Evolutionary conservation across 169 alveolate species (phyloP), one percentile per base, ranked within the genome.

Genomic region (Babesia ovata): DNA sequence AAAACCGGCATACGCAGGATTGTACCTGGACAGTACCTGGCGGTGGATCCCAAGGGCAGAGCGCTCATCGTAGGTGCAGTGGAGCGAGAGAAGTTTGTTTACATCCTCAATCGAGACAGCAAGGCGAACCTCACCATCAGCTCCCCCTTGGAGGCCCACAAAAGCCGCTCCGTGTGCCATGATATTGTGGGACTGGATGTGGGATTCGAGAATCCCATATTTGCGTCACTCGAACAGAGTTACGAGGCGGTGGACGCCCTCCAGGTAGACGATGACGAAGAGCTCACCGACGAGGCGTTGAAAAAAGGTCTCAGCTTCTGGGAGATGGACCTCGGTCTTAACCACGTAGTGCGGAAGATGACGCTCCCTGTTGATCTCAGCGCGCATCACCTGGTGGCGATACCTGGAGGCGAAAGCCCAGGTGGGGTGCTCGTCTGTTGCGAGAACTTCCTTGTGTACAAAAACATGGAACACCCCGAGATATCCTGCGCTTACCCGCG

Each of bases 11-110:
- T 94, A 54, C 84, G 99, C 44, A 78, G 99, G 46, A 93, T 95
- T 7, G 97, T 96, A 10, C 99, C 99, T 11, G 99, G 99, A 0
- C 98, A 98, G 82, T 98, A 96, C 92, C 85, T 98, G 50, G 99
- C 99, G 16, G 98, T 96, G 36, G 99, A 98, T 86, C 99, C 99
- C 11, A 97, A 96, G 89, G 99, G 99, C 19, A 93, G 99, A 71
- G 98, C 99, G 1, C 87, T 98, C 50, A 97, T 98, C 99, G 91
- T 98, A 22, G 98, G 99, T 19, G 99, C 99, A 11, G 94, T 97
- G 17, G 99, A 98, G 91, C 95, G 97, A 62, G 97, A 96, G 85
- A 98, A 98, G 92, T 97, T 97, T 63, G 99, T 98, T 14, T 98
- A 97, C 90, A 96, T 98, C 45, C 89, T 98, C 60, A 97, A 95